phyloP scores from a whole-genome alignment of 2,329 filamentous ascomycete genomes.

The Aspergillus tamarii region DNA sequence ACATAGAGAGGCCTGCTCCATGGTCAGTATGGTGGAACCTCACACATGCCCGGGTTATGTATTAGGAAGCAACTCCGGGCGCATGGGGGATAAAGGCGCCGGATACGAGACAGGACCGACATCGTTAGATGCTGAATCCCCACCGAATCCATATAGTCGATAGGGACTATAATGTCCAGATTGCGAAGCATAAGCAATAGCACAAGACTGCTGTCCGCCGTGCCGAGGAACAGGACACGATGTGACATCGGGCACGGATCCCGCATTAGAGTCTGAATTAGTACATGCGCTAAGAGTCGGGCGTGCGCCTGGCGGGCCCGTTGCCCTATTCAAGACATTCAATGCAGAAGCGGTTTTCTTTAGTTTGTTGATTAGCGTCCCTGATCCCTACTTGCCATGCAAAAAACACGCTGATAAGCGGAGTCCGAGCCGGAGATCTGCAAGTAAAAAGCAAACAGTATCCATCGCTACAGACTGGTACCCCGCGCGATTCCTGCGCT shows the following conservation, averaged over 20 bases:
- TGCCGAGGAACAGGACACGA: neutral
- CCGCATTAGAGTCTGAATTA: neutral
- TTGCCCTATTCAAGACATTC: neutral
- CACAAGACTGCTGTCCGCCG: neutral
- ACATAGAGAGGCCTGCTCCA: neutral
- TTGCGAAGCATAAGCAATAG: neutral
- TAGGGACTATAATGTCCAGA: neutral
- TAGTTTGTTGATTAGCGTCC: neutral
- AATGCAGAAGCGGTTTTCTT: neutral
- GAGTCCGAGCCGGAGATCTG: constrained; percentile 3
- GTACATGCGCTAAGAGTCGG: neutral
- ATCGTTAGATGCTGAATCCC: neutral
- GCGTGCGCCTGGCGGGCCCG: neutral
- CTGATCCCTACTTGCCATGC: neutral
- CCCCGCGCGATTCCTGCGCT: neutral
- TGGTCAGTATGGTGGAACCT: neutral
- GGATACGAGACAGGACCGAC: neutral
- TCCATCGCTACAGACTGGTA: neutral
- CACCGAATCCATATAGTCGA: neutral
- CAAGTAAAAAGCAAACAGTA: neutral
- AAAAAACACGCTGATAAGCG: neutral
- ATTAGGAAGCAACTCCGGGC: neutral
- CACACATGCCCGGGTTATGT: neutral
- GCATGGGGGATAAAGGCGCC: neutral
- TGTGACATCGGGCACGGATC: neutral